Evolutionary conservation across 2,329 filamentous ascomycete species (phyloP), one percentile per base, ranked within the genome.

Genomic region (Fusarium floridanum): DNA sequence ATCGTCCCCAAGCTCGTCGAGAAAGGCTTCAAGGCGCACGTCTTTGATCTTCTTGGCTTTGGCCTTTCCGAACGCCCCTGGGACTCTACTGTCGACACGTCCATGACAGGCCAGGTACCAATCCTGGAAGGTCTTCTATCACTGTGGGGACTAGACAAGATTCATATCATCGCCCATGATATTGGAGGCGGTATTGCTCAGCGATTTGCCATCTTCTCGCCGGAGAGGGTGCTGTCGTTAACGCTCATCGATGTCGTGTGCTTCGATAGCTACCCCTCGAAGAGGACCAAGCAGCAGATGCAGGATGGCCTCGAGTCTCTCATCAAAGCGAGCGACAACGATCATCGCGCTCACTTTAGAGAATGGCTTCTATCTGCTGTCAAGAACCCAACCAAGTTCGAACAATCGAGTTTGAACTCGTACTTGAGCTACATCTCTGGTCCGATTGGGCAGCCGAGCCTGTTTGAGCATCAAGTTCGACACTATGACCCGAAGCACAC

Each of bases 401-500:
- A 70, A 32, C 43, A 66, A 3, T 70, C 76, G 10, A 78, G 68
- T 60, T 76, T 82, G 1, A 55, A 77, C 14, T 71, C 73, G 0
- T 82, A 79, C 50, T 29, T 82, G 2, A 67, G 67, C 32, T 82
- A 82, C 34, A 82, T 82, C 24, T 82, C 78, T 8, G 81, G 79
- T 0, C 76, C 81, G 1, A 70, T 82, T 2, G 81, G 81, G 2
- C 81, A 82, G 32, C 66, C 73, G 0, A 82, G 81, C 61, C 57
- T 82, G 10, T 81, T 82, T 64, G 75, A 81, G 66, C 81, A 82
- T 45, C 81, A 82, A 37, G 67, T 82, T 27, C 78, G 76, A 2
- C 79, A 81, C 53, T 82, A 82, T 32, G 79, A 82, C 12, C 78
- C 78, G 0, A 82, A 78, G n/a, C 81, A 82, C 60, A 82, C 81